Percentiles rank a stretch among this genome's conserved stretches.
Evolutionary conservation across 345 rosid genomes (phyloP).

Genomic region (Eutrema heterophyllum): DNA sequence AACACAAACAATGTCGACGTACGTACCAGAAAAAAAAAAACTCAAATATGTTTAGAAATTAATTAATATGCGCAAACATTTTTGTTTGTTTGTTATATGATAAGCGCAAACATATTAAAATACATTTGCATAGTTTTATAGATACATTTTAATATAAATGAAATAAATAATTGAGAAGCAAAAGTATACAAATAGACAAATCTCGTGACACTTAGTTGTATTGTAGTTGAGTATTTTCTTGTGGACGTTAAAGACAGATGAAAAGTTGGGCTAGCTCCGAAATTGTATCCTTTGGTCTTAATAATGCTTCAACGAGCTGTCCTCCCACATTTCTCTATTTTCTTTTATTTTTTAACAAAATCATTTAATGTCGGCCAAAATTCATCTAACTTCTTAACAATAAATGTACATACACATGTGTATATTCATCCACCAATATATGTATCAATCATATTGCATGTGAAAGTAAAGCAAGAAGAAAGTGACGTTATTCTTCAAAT

Average conservation of each 20-base stretch:
- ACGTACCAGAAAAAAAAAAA: background rate
- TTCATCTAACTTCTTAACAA: background rate
- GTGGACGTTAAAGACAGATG: slow-evolving; percentile 38
- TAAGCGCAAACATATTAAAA: background rate
- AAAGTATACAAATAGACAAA: slow-evolving; percentile 33
- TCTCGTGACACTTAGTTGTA: slow-evolving; percentile 83
- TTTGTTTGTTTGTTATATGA: background rate
- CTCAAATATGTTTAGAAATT: background rate
- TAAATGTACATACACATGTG: background rate
- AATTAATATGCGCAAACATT: background rate
- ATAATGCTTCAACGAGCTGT: slow-evolving; percentile 20
- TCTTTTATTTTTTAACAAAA: background rate
- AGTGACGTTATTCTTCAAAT: slow-evolving; percentile 22
- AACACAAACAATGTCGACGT: background rate
- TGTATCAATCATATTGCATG: background rate
- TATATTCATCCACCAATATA: background rate
- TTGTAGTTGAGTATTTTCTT: slow-evolving; percentile 40
- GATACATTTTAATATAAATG: background rate
- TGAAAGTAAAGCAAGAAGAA: slow-evolving; percentile 14
- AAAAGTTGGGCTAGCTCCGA: slow-evolving; percentile 18
- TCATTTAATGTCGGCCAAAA: slow-evolving; percentile 28
- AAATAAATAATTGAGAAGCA: slow-evolving; percentile 24
- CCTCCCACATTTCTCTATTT: background rate
- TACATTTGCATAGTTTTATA: background rate
- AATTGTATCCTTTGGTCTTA: slow-evolving; percentile 7